These are phyloP conservation scores for Trichoderma atrobrunneum DNA, from an alignment of 2,329 filamentous ascomycete species.

Conservation along the genomic window DNA sequence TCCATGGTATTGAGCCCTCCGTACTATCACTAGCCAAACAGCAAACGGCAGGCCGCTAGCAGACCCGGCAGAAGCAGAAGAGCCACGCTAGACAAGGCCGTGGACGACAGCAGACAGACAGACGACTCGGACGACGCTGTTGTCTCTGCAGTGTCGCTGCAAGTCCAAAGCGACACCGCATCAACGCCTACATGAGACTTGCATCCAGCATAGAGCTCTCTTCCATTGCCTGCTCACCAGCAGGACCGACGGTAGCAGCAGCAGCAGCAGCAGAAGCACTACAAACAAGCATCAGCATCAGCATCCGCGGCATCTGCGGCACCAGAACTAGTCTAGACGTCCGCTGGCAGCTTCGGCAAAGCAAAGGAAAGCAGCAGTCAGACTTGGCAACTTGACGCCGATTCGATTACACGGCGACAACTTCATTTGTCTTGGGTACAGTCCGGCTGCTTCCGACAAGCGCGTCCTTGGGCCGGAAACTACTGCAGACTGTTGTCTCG, in stretches of 20 bases:
- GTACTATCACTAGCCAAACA: background rate
- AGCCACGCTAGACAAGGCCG: background rate
- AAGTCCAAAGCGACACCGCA: background rate
- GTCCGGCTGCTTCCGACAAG: background rate
- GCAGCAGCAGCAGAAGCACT: background rate
- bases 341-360: background rate
- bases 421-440: background rate
- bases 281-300: background rate
- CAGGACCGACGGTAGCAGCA: background rate
- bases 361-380: background rate
- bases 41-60: background rate
- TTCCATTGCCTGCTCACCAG: background rate
- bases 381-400: background rate
- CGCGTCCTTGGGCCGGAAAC: background rate
- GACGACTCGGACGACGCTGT: background rate
- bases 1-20: background rate
- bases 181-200: background rate
- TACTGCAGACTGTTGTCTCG: background rate
- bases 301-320: background rate
- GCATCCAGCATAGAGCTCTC: background rate
- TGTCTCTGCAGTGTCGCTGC: constrained; percentile 5
- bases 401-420: background rate
- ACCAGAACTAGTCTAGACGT: background rate
- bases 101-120: background rate
- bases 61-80: background rate